Evolutionary conservation across 2,329 filamentous ascomycete genomes (phyloP).

Genomic region (Amphichorda felina): DNA sequence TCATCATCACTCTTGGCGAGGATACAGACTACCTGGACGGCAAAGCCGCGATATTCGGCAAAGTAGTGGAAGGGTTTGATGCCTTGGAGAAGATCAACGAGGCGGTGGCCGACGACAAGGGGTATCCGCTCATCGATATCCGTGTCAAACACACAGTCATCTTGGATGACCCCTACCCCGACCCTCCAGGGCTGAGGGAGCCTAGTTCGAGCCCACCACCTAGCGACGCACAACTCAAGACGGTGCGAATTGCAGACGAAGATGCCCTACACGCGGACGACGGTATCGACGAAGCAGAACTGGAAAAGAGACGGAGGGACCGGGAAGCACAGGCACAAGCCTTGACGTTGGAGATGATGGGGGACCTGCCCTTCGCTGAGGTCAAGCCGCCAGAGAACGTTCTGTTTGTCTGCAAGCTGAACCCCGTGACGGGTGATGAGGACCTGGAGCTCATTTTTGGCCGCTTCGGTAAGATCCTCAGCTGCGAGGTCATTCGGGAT

Average conservation of each 20-base stretch:
- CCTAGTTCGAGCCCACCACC: conserved; percentile 73
- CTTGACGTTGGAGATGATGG: conserved; percentile 93
- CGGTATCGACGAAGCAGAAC: conserved; percentile 60
- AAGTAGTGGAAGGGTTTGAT: conserved; percentile 93
- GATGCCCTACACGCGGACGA: conserved; percentile 67
- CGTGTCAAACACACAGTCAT: conserved; percentile 87
- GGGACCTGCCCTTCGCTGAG: conserved; percentile 92
- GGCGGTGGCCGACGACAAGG: conserved; percentile 75
- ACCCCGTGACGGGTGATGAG: conserved; percentile 89
- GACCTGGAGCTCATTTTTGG: conserved; percentile 94
- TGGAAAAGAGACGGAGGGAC: conserved; percentile 71
- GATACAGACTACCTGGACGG: conserved; percentile 84
- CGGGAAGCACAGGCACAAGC: conserved; percentile 89
- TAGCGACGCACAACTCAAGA: conserved; percentile 75
- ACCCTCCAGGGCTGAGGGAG: conserved; percentile 64
- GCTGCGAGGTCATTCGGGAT: conserved; percentile 92
- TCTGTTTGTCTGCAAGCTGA: conserved; percentile 95
- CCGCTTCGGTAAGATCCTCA: conserved; percentile 88
- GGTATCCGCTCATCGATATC: conserved; percentile 85
- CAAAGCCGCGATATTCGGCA: conserved; percentile 89
- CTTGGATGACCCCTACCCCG: conserved; percentile 83
- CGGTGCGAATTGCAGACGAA: conserved; percentile 84
- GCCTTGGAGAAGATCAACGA: conserved; percentile 86
- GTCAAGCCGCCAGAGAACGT: conserved; percentile 96
- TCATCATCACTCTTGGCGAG: conserved; percentile 83